Evolutionary conservation across 495 filamentous ascomycete genomes (phyloP), one percentile per base, ranked within the genome.

Genomic region (Terfezia claveryi): DNA sequence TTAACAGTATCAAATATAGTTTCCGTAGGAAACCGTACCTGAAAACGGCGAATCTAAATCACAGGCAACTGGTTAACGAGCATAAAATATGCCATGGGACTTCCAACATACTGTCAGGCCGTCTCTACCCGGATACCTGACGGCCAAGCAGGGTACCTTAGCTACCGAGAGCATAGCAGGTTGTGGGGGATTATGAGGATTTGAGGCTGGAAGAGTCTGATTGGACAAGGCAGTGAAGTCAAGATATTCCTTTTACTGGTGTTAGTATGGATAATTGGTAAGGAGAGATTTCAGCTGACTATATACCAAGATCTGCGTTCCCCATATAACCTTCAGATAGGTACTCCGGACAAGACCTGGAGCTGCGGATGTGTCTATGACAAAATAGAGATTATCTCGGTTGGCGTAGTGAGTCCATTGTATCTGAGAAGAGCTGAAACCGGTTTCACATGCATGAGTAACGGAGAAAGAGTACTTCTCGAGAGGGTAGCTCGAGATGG

Each of bases 1-100:
- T 62, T 32, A 10, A 55, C 68, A 14, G 51, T 61, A 8, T 64
- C 56, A 56, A 66, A 74, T 49, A 71, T 69, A 12, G 55, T 17
- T 4, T 65, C 65, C 11, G 58, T 63, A 11, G 56, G 51, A 55
- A 73, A 72, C 53, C 67, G 71, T 1, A 75, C 54, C 56, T 75
- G 72, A 58, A 73, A 61, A n/a, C 72, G 64, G 38, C 65, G 69
- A 38, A 69, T 60, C 72, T 74, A 41, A 32, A 54, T 23, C 27
- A 4, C 2, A 32, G 27, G 27, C 27, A 20, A 32, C 27, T 32
- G 27, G 7, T 32, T 32, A 32, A 32, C 27, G 27, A n/a, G 27
- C 7, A 32, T 5, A 5, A 1, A 32, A 1, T 1, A 32, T 32
- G 44, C 9, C 11, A 16, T 38, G 9, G 38, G 52, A 32, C 50